Conservation (phyloP, 2,329 filamentous ascomycete species). For the Diaporthe citri region DNA sequence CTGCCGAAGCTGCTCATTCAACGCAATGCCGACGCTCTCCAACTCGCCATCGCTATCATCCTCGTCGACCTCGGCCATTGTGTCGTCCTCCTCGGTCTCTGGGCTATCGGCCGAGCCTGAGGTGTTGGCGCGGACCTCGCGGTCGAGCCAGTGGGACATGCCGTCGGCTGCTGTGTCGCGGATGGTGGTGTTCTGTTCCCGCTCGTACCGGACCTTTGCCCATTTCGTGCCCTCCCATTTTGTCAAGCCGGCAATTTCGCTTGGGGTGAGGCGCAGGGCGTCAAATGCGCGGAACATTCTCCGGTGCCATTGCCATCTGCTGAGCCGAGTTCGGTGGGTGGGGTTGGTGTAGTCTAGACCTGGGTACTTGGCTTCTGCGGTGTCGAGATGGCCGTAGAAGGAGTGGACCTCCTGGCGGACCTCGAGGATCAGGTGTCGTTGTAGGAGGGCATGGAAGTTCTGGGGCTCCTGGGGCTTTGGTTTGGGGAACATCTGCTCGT, state of each 20-base stretch:
- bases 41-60: constrained; percentile 68
- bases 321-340: constrained; percentile 82
- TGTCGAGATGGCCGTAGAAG: constrained; percentile 84
- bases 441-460: constrained; percentile 78
- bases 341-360: constrained; percentile 82
- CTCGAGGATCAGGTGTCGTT: constrained; percentile 79
- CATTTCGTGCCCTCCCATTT: constrained; percentile 88
- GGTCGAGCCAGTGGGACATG: constrained; percentile 72
- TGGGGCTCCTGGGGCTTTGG: constrained; percentile 76
- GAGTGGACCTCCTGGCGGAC: constrained; percentile 83
- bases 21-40: constrained; percentile 70
- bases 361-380: constrained; percentile 84
- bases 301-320: constrained; percentile 81
- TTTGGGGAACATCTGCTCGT: constrained; percentile 79
- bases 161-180: constrained; percentile 79
- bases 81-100: constrained; percentile 3
- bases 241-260: constrained; percentile 79
- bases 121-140: constrained; percentile 50
- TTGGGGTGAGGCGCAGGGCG: constrained; percentile 73
- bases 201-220: constrained; percentile 85
- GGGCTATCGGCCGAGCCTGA: constrained; percentile 25
- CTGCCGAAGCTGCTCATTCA: constrained; percentile 75
- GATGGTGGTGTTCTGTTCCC: constrained; percentile 78
- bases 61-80: constrained; percentile 42
- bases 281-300: constrained; percentile 84